Conservation (phyloP, 768 basidiomycete genomes). For the Imleria badia region DNA sequence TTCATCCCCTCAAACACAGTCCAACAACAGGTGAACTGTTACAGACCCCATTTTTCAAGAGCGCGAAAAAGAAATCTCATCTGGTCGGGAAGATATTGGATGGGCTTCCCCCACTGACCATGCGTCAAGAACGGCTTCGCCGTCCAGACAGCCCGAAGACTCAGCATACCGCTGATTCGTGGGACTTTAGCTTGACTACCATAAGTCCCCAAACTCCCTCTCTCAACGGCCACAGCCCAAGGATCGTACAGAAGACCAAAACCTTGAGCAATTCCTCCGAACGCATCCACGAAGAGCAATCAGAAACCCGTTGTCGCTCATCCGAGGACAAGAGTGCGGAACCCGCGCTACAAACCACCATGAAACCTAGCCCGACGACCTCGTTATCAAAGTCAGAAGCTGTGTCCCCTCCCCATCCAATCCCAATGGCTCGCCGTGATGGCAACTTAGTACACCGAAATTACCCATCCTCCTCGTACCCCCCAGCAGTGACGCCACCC, state of each 20-base stretch:
- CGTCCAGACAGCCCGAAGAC: constrained; percentile 36
- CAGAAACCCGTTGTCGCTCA: neutral
- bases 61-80: constrained; percentile 74
- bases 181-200: constrained; percentile 67
- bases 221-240: constrained; percentile 4
- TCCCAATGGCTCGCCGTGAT: neutral
- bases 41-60: constrained; percentile 74
- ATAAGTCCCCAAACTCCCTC: constrained; percentile 35
- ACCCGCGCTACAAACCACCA: neutral
- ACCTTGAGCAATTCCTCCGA: constrained; percentile 5
- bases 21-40: constrained; percentile 80
- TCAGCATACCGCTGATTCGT: constrained; percentile 66
- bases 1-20: constrained; percentile 36
- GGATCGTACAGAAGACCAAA: constrained; percentile 1
- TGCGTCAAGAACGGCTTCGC: constrained; percentile 68
- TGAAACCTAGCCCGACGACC: neutral
- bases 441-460: neutral
- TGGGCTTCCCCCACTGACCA: constrained; percentile 69
- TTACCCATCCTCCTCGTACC: constrained; percentile 2
- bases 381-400: neutral
- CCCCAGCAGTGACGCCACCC: neutral
- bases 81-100: constrained; percentile 75
- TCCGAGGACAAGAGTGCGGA: constrained; percentile 6
- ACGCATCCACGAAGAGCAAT: constrained; percentile 2
- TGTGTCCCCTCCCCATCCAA: neutral